Conservation (phyloP, 2,329 filamentous ascomycete genomes). For the Pseudohalonectria lignicola region DNA sequence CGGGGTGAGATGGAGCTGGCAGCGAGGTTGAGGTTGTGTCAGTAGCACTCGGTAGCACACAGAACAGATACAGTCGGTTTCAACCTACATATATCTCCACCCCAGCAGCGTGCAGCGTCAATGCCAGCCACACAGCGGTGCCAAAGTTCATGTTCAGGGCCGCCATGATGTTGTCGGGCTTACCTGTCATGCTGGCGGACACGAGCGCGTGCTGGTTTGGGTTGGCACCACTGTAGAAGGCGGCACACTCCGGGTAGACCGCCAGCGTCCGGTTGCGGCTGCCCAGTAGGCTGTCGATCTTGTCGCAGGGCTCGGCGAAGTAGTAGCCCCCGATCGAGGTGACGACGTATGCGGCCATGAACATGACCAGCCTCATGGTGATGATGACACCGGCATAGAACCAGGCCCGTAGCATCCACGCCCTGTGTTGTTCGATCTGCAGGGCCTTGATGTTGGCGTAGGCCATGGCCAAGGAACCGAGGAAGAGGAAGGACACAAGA, state of each 20-base stretch:
- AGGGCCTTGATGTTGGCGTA: slow-evolving; percentile 31
- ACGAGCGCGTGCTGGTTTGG: slow-evolving; percentile 1
- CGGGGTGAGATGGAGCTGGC: slow-evolving; percentile 42
- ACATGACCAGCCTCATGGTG: slow-evolving; percentile 33
- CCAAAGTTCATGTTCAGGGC: slow-evolving; percentile 41
- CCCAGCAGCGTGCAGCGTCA: slow-evolving; percentile 36
- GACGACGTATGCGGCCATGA: slow-evolving; percentile 27
- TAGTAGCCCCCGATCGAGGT: slow-evolving; percentile 16
- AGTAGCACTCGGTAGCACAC: too few relatives aligned
- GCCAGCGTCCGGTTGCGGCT: slow-evolving; percentile 16
- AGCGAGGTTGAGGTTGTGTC: too few relatives aligned
- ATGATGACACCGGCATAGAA: slow-evolving; percentile 30
- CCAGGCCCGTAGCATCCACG: slow-evolving; percentile 3
- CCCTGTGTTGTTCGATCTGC: slow-evolving; percentile 2
- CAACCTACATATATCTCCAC: slow-evolving; percentile 36
- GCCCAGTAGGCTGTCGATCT: slow-evolving; percentile 30
- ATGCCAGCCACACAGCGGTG: slow-evolving; percentile 38
- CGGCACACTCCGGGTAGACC: slow-evolving; percentile 32
- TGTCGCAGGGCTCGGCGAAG: slow-evolving; percentile 28
- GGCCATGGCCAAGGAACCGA: slow-evolving; percentile 30
- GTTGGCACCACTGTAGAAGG: slow-evolving; percentile 20
- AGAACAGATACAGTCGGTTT: too few relatives aligned
- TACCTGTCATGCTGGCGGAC: not conserved
- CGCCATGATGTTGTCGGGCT: slow-evolving; percentile 18
- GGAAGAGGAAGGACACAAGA: slow-evolving; percentile 9